A percentile compares a stretch with the other conserved stretches of the same genome.
Evolutionary conservation across 1,139 yeast genomes (phyloP).

Genomic region (Pichia sp.): DNA sequence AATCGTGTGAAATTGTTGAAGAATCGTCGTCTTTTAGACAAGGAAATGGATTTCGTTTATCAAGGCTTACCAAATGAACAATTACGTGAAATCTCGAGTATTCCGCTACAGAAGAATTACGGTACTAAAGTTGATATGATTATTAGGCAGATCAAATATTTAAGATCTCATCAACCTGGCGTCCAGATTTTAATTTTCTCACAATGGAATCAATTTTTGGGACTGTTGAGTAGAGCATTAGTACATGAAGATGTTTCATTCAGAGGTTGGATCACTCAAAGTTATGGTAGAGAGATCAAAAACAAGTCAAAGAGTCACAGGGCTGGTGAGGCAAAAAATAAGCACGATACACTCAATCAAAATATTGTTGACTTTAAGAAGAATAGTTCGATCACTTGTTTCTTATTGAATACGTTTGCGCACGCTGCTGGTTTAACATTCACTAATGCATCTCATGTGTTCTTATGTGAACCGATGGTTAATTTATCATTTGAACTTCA

Average conservation of each 20-base stretch:
- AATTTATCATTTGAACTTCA: conserved; percentile 85
- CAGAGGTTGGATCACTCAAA: conserved; percentile 31
- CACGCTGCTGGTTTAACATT: conserved; percentile 90
- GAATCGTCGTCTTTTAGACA: conserved; percentile 21
- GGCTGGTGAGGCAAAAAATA: too few species aligned
- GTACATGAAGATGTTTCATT: conserved; percentile 54
- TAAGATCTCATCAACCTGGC: conserved; percentile 54
- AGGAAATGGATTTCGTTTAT: conserved; percentile 46
- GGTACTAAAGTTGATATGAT: conserved; percentile 88
- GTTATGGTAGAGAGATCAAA: background rate
- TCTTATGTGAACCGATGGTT: conserved; percentile 88
- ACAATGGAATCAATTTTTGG: conserved; percentile 80
- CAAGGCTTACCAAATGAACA: conserved; percentile 43
- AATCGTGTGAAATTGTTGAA: conserved; percentile 17
- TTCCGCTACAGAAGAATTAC: conserved; percentile 40
- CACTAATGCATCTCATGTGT: conserved; percentile 88
- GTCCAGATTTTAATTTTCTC: conserved; percentile 86
- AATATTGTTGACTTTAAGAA: conserved; percentile 65
- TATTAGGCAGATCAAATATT: conserved; percentile 64
- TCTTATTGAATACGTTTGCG: conserved; percentile 78
- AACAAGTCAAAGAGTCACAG: too few species aligned
- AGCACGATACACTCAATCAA: conserved; percentile 26
- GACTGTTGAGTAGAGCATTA: conserved; percentile 67
- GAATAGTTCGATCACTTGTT: conserved; percentile 70
- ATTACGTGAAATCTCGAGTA: conserved; percentile 46